phyloP scores from a whole-genome alignment of 768 basidiomycete species.

The Tephrocybe sp. region DNA sequence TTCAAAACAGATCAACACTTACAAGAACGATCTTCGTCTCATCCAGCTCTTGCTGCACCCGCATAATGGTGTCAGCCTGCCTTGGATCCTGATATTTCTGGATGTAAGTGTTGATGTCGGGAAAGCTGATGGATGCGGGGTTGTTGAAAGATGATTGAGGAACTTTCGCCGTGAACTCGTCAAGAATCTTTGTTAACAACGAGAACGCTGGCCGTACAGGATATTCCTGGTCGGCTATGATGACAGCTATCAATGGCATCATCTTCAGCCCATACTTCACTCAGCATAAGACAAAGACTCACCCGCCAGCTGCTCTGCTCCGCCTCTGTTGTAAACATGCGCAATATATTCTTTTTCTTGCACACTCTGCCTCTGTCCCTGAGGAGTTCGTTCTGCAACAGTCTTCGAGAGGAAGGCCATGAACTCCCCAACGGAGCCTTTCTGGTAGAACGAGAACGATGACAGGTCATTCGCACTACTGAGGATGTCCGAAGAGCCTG shows the following conservation, averaged over 20 bases:
- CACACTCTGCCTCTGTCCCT: conserved; percentile 89
- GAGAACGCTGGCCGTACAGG: conserved; percentile 97
- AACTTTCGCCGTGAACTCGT: conserved; percentile 85
- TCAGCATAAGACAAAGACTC: conserved; percentile 21
- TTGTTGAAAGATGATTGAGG: conserved; percentile 68
- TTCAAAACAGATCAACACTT: conserved; percentile 28
- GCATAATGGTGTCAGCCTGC: conserved; percentile 98
- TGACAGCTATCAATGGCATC: conserved; percentile 57
- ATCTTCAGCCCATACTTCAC: conserved; percentile 8
- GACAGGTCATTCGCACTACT: conserved; percentile 76
- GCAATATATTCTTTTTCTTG: conserved; percentile 93
- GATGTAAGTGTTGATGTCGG: conserved; percentile 73
- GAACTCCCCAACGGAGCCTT: conserved; percentile 86
- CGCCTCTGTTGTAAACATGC: conserved; percentile 90
- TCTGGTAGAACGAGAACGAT: conserved; percentile 93
- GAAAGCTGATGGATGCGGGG: conserved; percentile 72
- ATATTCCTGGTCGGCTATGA: conserved; percentile 95
- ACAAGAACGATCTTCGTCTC: conserved; percentile 99
- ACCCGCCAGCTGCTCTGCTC: conserved; percentile 86
- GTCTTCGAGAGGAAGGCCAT: conserved; percentile 94
- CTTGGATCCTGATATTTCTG: conserved; percentile 95
- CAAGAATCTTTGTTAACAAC: conserved; percentile 86
- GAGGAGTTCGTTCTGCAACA: conserved; percentile 82
- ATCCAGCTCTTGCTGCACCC: conserved; percentile 95
- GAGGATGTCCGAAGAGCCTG: conserved; percentile 63